Percentiles rank a stretch among this genome's conserved stretches.
Conservation (phyloP, 2,329 filamentous ascomycete genomes). For the Talaromyces sp. region DNA sequence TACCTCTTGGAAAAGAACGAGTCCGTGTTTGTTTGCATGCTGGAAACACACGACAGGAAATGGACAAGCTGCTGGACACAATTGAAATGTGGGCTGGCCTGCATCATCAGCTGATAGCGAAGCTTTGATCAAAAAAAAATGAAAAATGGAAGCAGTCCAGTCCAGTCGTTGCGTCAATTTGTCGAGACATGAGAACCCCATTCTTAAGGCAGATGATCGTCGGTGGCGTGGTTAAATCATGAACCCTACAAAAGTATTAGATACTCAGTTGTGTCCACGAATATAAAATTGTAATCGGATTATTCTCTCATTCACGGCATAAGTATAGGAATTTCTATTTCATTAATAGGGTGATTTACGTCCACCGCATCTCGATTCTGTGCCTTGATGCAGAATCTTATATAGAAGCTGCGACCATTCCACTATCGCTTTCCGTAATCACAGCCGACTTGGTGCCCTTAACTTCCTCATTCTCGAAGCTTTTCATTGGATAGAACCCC, state of each 20-base stretch:
- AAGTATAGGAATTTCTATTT: not conserved
- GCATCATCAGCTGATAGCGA: not conserved
- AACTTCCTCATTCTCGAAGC: slow-evolving; percentile 41
- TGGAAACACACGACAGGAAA: slow-evolving; percentile 58
- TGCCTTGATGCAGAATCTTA: not conserved
- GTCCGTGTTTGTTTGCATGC: slow-evolving; percentile 67
- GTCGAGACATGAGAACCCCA: not conserved
- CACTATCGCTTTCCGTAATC: not conserved
- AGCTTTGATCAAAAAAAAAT: not conserved
- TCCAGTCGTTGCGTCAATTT: too few species aligned
- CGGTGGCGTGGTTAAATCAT: not conserved
- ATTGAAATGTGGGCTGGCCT: slow-evolving; percentile 49
- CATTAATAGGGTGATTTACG: not conserved
- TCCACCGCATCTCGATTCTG: not conserved
- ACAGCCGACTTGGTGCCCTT: not conserved
- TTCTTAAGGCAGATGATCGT: not conserved
- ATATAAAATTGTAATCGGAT: not conserved
- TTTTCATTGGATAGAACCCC: slow-evolving; percentile 75
- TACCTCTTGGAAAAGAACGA: slow-evolving; percentile 61
- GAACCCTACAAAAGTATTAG: not conserved
- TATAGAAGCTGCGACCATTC: not conserved
- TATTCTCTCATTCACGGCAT: not conserved
- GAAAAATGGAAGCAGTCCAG: not conserved
- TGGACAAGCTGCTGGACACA: slow-evolving; percentile 51
- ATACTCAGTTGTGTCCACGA: not conserved